Conservation (phyloP, 106 monocot genomes). For the Apostasia ramifera region DNA sequence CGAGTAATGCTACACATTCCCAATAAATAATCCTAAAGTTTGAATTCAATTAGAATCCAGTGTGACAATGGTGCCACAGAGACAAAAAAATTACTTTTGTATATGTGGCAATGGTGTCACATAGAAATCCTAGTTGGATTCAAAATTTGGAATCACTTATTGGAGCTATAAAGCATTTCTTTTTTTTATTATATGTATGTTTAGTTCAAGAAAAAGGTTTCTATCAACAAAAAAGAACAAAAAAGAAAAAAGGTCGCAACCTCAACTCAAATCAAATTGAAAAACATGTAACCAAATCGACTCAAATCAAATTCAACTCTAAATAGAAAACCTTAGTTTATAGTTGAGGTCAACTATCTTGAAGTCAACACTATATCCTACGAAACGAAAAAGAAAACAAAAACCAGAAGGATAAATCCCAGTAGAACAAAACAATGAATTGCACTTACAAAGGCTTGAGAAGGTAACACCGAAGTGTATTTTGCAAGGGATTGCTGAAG, state of each 20-base stretch:
- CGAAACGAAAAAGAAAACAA: background rate
- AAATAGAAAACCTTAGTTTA: background rate
- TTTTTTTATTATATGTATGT: too few relatives aligned
- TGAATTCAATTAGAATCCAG: too few relatives aligned
- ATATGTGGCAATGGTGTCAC: too few relatives aligned
- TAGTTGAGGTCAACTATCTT: too few relatives aligned
- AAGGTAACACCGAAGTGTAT: constrained; percentile 21
- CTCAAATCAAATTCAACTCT: background rate
- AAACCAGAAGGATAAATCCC: background rate
- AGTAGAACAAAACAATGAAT: background rate
- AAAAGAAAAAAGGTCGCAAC: background rate
- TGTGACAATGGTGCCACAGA: too few relatives aligned
- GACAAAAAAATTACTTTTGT: too few relatives aligned
- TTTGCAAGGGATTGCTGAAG: constrained; percentile 32
- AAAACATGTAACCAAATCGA: background rate
- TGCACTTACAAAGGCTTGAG: constrained; percentile 42
- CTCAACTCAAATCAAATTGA: background rate
- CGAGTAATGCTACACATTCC: too few relatives aligned
- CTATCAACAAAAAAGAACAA: background rate
- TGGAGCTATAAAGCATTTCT: too few relatives aligned
- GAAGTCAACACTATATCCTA: background rate
- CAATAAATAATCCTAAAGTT: too few relatives aligned
- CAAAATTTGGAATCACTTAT: too few relatives aligned
- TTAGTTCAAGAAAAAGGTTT: too few relatives aligned
- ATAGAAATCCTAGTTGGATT: too few relatives aligned